phyloP scores from a whole-genome alignment of 768 basidiomycete genomes.

The Pisolithus marmoratus region DNA sequence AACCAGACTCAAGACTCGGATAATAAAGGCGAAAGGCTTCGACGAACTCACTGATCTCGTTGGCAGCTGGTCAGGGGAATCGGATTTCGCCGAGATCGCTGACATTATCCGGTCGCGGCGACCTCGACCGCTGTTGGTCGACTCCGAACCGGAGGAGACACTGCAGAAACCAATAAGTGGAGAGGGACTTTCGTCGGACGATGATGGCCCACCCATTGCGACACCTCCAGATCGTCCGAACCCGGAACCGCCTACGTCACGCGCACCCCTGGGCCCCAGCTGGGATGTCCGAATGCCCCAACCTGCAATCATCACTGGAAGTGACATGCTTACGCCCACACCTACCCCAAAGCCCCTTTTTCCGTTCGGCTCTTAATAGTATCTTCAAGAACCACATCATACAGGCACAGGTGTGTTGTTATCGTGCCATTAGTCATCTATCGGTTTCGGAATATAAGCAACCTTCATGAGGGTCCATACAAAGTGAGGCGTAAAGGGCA shows the following conservation, averaged over 20 bases:
- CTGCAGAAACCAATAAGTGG: not conserved
- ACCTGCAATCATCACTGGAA: constrained; percentile 36
- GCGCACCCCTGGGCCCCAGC: constrained; percentile 38
- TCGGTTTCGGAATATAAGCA: too few relatives aligned
- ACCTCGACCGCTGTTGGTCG: constrained; percentile 15
- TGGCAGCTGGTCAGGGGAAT: constrained; percentile 53
- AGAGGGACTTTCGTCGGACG: constrained; percentile 22
- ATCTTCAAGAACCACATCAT: not conserved
- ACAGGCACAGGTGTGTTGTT: not conserved
- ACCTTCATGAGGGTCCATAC: too few relatives aligned
- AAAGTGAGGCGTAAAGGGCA: too few relatives aligned
- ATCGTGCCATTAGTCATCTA: not conserved
- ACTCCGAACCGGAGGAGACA: not conserved
- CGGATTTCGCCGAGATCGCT: constrained; percentile 53
- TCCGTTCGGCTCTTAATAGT: constrained; percentile 4
- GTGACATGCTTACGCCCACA: constrained; percentile 43
- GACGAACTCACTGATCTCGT: constrained; percentile 47
- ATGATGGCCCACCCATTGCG: constrained; percentile 20
- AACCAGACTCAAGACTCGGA: constrained; percentile 44
- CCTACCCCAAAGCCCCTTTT: constrained; percentile 26
- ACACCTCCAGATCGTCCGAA: constrained; percentile 53
- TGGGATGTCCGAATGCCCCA: constrained; percentile 31
- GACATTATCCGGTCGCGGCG: constrained; percentile 35
- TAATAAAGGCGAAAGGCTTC: constrained; percentile 60
- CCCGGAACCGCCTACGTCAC: constrained; percentile 49